phyloP scores from a whole-genome alignment of 441 rosid species.

The Arabidopsis hybrid region DNA sequence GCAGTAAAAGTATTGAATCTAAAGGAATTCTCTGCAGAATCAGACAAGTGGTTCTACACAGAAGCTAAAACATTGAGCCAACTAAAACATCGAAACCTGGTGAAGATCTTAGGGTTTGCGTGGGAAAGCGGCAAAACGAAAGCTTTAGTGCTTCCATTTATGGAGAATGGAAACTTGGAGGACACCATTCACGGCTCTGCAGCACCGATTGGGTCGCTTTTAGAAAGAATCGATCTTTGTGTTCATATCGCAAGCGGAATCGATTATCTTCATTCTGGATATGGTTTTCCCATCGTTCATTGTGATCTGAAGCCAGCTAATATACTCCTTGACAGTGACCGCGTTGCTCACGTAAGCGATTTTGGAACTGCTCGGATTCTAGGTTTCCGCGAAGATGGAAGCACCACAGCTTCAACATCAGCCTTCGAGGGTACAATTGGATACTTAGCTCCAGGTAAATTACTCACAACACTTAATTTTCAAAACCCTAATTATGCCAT shows the following conservation, averaged over 20 bases:
- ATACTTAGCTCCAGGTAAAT: constrained; percentile 88
- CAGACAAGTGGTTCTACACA: constrained; percentile 75
- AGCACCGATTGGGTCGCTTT: constrained; percentile 49
- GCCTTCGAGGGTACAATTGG: constrained; percentile 90
- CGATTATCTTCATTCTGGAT: constrained; percentile 82
- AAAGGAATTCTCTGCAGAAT: constrained; percentile 66
- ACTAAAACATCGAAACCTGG: constrained; percentile 79
- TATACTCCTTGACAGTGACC: constrained; percentile 65
- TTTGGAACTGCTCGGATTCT: constrained; percentile 90
- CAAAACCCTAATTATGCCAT: not conserved
- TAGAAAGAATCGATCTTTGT: constrained; percentile 59
- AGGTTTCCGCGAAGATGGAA: constrained; percentile 63
- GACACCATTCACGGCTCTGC: constrained; percentile 55
- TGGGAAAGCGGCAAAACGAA: constrained; percentile 87
- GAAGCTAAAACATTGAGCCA: constrained; percentile 75
- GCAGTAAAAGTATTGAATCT: constrained; percentile 82
- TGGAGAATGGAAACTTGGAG: constrained; percentile 85
- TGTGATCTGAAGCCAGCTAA: constrained; percentile 93
- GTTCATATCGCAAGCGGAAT: constrained; percentile 67
- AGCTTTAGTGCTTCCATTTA: constrained; percentile 74
- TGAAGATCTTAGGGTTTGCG: constrained; percentile 78
- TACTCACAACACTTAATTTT: not conserved
- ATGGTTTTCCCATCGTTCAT: constrained; percentile 75
- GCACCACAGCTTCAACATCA: constrained; percentile 54
- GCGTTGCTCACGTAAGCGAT: constrained; percentile 81